phyloP scores from a whole-genome alignment of 2,329 filamentous ascomycete species.

The Rasamsonia emersonii region DNA sequence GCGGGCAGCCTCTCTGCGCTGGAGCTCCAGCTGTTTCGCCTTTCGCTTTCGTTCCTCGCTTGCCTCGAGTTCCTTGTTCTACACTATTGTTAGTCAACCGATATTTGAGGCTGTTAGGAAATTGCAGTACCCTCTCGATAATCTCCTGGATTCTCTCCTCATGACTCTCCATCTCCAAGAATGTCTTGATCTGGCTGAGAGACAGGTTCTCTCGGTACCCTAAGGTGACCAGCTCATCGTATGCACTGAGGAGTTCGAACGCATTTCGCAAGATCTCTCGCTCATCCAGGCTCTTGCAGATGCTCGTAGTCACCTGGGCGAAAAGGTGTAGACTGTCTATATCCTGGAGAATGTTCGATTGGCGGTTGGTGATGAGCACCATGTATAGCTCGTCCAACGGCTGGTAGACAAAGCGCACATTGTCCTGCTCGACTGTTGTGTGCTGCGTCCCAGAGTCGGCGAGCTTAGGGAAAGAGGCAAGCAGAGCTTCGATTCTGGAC shows the following conservation, averaged over 20 bases:
- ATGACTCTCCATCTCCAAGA: conserved; percentile 98
- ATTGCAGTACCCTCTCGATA: conserved; percentile 64
- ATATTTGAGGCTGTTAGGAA: not conserved
- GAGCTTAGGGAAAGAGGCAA: conserved; percentile 95
- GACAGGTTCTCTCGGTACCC: conserved; percentile 96
- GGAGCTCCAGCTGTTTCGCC: conserved; percentile 97
- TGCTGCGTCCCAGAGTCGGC: conserved; percentile 94
- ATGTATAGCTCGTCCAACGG: conserved; percentile 99
- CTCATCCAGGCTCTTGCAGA: conserved; percentile 93
- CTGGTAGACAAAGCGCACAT: conserved; percentile 98
- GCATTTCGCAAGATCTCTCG: conserved; percentile 90
- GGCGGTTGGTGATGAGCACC: conserved; percentile 97
- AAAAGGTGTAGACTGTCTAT: conserved; percentile 98
- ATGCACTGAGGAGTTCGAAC: conserved; percentile 91
- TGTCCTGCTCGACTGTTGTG: conserved; percentile 97
- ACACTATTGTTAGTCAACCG: conserved; percentile 17
- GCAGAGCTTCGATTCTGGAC: conserved; percentile 89
- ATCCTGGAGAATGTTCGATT: conserved; percentile 98
- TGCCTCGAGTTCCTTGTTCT: conserved; percentile 98
- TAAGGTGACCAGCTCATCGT: conserved; percentile 91
- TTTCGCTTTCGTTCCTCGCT: conserved; percentile 97
- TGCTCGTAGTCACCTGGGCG: conserved; percentile 91
- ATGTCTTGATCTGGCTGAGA: conserved; percentile 96
- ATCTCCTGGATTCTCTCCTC: conserved; percentile 99
- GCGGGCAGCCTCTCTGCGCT: conserved; percentile 89